These are phyloP conservation scores for Hura crepitans DNA, from an alignment of 441 rosid species.

Conservation along the genomic window DNA sequence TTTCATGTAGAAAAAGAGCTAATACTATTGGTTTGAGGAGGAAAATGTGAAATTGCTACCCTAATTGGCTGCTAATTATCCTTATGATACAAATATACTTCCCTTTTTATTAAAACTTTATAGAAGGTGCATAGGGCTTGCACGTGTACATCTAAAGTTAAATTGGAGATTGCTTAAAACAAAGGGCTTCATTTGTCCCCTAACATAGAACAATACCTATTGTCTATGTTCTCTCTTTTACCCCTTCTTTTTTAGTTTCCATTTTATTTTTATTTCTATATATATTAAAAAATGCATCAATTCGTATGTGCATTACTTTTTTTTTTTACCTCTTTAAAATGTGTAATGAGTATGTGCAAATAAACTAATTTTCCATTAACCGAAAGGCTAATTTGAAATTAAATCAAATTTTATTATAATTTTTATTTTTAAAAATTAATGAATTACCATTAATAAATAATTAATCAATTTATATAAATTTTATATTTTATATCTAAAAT, in stretches of 20 bases:
- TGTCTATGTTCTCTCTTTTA: neutral
- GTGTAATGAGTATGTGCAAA: too few species aligned
- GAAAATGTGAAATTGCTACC: slow-evolving; percentile 32
- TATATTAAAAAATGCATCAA: too few species aligned
- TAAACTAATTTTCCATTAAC: too few species aligned
- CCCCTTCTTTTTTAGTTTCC: too few species aligned
- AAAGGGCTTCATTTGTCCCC: slow-evolving; percentile 1
- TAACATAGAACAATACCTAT: neutral
- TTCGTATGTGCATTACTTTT: neutral
- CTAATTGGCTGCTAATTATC: slow-evolving; percentile 15
- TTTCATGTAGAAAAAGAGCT: slow-evolving; percentile 13
- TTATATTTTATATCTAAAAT: too few species aligned
- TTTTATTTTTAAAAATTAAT: too few species aligned
- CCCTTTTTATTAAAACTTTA: neutral
- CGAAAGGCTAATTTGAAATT: too few species aligned
- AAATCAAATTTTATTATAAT: too few species aligned
- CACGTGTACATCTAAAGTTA: slow-evolving; percentile 22
- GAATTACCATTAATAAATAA: too few species aligned
- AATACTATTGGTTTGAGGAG: neutral
- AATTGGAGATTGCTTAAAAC: neutral
- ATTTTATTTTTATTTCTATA: neutral
- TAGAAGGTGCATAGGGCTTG: slow-evolving; percentile 15
- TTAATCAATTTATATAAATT: too few species aligned
- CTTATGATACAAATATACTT: neutral
- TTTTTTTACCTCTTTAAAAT: too few species aligned